Evolutionary conservation across 2,329 filamentous ascomycete genomes (phyloP), one percentile per base, ranked within the genome.

Genomic region (Ceratocystis cubensis): DNA sequence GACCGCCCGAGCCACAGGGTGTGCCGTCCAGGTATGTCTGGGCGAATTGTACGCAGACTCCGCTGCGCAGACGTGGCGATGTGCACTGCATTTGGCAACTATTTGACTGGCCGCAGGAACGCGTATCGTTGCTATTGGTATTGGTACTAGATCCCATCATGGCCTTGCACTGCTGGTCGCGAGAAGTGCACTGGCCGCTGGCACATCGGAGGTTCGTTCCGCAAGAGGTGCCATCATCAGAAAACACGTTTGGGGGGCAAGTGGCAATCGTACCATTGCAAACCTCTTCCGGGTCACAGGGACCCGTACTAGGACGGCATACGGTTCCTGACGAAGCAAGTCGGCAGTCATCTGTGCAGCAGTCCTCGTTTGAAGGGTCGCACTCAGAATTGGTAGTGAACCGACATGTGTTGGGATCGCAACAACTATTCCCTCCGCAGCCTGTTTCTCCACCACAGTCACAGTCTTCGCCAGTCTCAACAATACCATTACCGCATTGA

Each of bases 21-120:
- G 94, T 97, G 20, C 94, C 94, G 73, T 99, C 94, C 37, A 97
- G 79, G 76, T 96, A 97, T 76, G 95, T 94, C 74, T 96, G 91
- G 74, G 89, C 87, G 77, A 95, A 83, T 25, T 82, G 82, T 68
- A 88, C 86, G 75, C 91, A 96, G 6, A 82, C 80, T 67, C 83
- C 82, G 5, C 78, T 69, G 6, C 84, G 84, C 67, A 92, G 86
- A 66, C 84, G 79, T 3, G 89, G 85, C 28, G 87, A 88, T 2
- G 82, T 81, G 75, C 94, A 99, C 62, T 85, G 86, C 63, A 97
- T 78, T 69, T 83, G 80, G 76, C 94, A 99, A 63, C 85, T 86
- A 45, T 68, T 70, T 50, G 71, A 70, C 45, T 81, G 81, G 46
- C 66, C 66, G 76, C 94, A 99, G 8, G 92, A 87, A 71, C 84